These are phyloP conservation scores for Eucalyptus cloeziana DNA, from an alignment of 345 rosid species.

Conservation along the genomic window DNA sequence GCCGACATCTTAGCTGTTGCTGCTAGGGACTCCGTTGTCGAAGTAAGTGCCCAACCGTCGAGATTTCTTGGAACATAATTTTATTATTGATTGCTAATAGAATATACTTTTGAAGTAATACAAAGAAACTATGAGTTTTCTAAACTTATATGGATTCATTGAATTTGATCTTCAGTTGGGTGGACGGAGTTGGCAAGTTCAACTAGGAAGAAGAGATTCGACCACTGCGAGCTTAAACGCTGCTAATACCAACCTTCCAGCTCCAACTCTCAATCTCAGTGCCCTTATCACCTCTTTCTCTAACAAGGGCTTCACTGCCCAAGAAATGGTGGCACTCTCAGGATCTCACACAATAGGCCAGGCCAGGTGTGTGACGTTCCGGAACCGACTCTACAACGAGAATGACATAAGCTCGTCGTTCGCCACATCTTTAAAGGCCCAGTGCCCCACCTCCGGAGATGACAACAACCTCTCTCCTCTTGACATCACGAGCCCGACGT, in stretches of 20 bases:
- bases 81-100: neutral
- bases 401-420: constrained; percentile 30
- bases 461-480: constrained; percentile 1
- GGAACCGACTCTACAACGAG: constrained; percentile 32
- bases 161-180: neutral
- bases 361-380: constrained; percentile 32
- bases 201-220: neutral
- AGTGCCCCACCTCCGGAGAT: constrained; percentile 12
- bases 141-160: neutral
- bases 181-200: neutral
- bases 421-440: constrained; percentile 15
- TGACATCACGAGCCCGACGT: neutral
- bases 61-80: neutral
- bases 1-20: constrained; percentile 45
- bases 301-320: neutral
- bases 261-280: neutral
- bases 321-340: constrained; percentile 5
- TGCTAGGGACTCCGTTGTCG: constrained; percentile 40
- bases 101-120: neutral
- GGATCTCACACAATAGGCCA: constrained; percentile 44
- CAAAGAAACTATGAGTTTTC: neutral
- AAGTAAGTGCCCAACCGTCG: constrained; percentile 6
- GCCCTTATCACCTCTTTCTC: neutral
- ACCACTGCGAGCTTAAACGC: neutral
- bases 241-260: neutral